Conservation (phyloP, 164 flowering plant genomes). For the Cinnamomum micranthum region DNA sequence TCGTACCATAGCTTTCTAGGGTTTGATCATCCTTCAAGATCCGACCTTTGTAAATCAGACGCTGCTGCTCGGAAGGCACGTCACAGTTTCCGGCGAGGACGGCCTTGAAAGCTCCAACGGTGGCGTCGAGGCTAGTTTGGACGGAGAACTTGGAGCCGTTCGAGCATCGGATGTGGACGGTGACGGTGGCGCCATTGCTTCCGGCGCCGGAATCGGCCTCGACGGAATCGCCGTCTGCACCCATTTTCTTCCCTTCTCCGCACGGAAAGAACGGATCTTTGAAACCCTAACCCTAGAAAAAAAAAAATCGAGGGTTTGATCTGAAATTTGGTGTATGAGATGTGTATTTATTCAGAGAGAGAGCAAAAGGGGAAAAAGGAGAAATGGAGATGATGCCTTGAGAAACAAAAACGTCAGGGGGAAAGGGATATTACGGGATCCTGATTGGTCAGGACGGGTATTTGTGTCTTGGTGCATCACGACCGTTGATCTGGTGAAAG, state of each 20-base stretch:
- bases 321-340: background rate
- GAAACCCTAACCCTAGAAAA: slow-evolving; percentile 15
- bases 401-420: background rate
- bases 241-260: slow-evolving; percentile 30
- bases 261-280: slow-evolving; percentile 1
- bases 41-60: slow-evolving; percentile 83
- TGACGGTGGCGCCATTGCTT: slow-evolving; percentile 25
- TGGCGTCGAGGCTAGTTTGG: slow-evolving; percentile 38
- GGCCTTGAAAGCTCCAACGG: slow-evolving; percentile 56
- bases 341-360: background rate
- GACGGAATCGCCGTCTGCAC: slow-evolving; percentile 52
- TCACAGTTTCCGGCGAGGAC: slow-evolving; percentile 62
- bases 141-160: slow-evolving; percentile 72
- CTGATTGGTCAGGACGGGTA: background rate
- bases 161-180: slow-evolving; percentile 62
- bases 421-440: background rate
- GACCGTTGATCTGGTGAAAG: too few relatives aligned
- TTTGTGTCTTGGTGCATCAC: too few relatives aligned
- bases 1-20: slow-evolving; percentile 72
- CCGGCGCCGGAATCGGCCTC: slow-evolving; percentile 21
- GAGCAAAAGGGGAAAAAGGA: background rate
- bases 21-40: slow-evolving; percentile 87
- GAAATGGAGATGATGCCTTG: background rate
- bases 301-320: background rate
- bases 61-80: slow-evolving; percentile 69